Percentiles rank a stretch among this genome's conserved stretches.
Conservation (phyloP, 2,329 filamentous ascomycete species). For the Canariomyces notabilis region DNA sequence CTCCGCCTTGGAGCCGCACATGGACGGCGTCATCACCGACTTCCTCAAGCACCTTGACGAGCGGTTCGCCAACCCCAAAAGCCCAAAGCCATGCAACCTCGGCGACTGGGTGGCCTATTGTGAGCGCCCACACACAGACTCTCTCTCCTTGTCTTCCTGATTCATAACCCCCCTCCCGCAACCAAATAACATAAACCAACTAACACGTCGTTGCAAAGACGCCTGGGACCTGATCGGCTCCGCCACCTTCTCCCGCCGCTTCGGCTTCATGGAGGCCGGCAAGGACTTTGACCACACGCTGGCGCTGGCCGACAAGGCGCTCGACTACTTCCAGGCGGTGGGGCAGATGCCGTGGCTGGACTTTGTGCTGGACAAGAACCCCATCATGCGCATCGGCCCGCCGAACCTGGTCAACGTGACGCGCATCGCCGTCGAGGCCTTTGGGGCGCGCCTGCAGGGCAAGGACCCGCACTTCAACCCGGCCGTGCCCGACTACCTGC, state of each 20-base stretch:
- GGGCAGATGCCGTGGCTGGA: slow-evolving; percentile 27
- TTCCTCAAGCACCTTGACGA: slow-evolving; percentile 29
- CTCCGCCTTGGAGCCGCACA: slow-evolving; percentile 27
- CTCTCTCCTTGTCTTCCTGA: too few species aligned
- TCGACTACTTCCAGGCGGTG: slow-evolving; percentile 20
- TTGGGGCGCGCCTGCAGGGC: slow-evolving; percentile 18
- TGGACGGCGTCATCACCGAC: slow-evolving; percentile 28
- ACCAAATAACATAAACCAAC: not conserved
- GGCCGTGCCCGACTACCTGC: slow-evolving; percentile 44
- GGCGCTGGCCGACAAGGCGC: slow-evolving; percentile 18
- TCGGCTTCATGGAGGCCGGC: slow-evolving; percentile 57
- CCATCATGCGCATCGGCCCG: slow-evolving; percentile 31
- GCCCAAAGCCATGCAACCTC: slow-evolving; percentile 29
- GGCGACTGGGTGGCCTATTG: slow-evolving; percentile 38
- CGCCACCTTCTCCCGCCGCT: slow-evolving; percentile 53
- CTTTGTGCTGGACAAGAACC: slow-evolving; percentile 36
- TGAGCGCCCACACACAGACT: slow-evolving; percentile 19
- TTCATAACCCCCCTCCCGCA: not conserved
- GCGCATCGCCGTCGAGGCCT: slow-evolving; percentile 25
- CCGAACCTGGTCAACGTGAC: slow-evolving; percentile 28
- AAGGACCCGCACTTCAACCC: slow-evolving; percentile 12
- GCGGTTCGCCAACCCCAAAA: slow-evolving; percentile 26
- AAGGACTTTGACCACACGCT: slow-evolving; percentile 58
- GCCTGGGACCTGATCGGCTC: slow-evolving; percentile 38
- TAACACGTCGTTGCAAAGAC: slow-evolving; percentile 1